Base-by-base conservation (phyloP, 805 yeast genomes). In the Ogataea nitratoaversa region DNA sequence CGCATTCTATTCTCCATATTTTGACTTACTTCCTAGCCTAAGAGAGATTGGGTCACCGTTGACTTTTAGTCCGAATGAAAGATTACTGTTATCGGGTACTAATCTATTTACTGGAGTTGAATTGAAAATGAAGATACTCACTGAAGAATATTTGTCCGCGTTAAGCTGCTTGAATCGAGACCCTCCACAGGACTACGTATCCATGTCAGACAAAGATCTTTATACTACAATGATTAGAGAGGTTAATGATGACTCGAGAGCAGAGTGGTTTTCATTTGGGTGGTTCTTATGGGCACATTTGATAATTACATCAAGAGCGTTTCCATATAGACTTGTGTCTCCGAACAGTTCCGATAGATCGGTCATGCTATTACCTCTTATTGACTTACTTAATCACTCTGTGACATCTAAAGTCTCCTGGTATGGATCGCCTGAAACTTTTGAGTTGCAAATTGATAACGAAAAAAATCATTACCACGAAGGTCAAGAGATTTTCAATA, bases 361-460 rank as follows among this genome's bases (percentile, higher is more conserved):
- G 11, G 62, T 62, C 72, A 78, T 90, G 70, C 64, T 90, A 19
- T 60, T 83, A 18, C 97, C 97, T 2, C 54, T 90, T 9, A 72
- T 87, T 12, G 97, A 90, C 56, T 62, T 87, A 14, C 62, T 89
- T 38, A 90, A 90, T 54, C 97, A 90, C 60, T 63, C 73, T 43
- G 78, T 81, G 7, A 62, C 56, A 24, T 66, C 81, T 0, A 66
- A 74, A 16, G 90, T 87, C 1, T 63, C 73, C 16, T 90, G 97
- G 97, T 53, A 48, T 9, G 55, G 52, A 18, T 49, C 62, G 4
- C 38, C 34, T 5, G 41, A 49, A 4, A 43, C 40, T 1, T 48
- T 50, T 32, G 43, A 47, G 34, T 37, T 47, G 33, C 36, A 36
- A n/a, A 19, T 47, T 8, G 43, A 46, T 20, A 29, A 9, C 13